A percentile compares a stretch with the other conserved stretches of the same genome.
Evolutionary conservation across 345 rosid genomes (phyloP).

Genomic region (Hypericum androsaemum): DNA sequence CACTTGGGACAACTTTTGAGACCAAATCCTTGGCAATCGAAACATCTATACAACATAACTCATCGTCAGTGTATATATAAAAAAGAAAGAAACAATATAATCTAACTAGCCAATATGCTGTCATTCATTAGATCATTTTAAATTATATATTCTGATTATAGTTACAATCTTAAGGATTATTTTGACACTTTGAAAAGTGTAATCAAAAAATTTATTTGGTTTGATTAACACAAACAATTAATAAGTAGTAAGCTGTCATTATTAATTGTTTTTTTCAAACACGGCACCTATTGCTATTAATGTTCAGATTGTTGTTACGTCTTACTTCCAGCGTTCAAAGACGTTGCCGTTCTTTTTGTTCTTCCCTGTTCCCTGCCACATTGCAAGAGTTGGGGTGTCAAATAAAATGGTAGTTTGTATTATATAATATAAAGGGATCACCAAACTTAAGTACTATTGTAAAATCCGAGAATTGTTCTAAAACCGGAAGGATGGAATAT

Average conservation of each 20-base stretch:
- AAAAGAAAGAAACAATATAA: too few relatives aligned
- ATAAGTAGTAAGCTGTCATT: too few relatives aligned
- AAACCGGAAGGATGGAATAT: too few relatives aligned
- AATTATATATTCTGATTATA: too few relatives aligned
- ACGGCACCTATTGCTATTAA: too few relatives aligned
- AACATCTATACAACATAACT: slow-evolving; percentile 41
- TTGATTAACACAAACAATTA: background rate
- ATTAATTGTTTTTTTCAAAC: too few relatives aligned
- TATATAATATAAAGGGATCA: background rate
- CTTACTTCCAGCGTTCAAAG: slow-evolving; percentile 89
- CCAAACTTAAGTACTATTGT: background rate
- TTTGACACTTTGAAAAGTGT: too few relatives aligned
- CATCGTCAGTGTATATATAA: too few relatives aligned
- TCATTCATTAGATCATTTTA: too few relatives aligned
- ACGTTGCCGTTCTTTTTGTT: slow-evolving; percentile 78
- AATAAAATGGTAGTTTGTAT: background rate
- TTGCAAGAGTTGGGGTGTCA: background rate
- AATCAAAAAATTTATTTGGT: background rate
- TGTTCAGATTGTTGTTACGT: background rate
- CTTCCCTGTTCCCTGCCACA: slow-evolving; percentile 52
- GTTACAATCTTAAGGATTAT: too few relatives aligned
- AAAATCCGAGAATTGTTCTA: too few relatives aligned
- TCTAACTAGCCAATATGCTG: too few relatives aligned
- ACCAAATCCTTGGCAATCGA: slow-evolving; percentile 80
- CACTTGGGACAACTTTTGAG: slow-evolving; percentile 60